These are phyloP conservation scores for Inga laurina DNA, from an alignment of 306 rosid genomes.

Conservation along the genomic window DNA sequence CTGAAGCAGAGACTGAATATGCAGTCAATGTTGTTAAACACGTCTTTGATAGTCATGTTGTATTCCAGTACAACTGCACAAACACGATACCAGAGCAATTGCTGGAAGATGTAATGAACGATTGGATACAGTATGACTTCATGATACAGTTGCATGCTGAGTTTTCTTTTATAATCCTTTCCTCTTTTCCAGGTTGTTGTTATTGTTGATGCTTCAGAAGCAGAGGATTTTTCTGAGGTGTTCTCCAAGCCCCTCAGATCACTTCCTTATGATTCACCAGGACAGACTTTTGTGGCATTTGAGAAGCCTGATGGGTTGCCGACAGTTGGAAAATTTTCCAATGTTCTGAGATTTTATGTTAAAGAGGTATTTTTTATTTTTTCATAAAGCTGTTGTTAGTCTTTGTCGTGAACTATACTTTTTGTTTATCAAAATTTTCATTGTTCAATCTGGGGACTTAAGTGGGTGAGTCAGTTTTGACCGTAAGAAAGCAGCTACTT, in stretches of 20 bases:
- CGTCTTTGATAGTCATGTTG: slow-evolving; percentile 84
- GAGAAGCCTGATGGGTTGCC: slow-evolving; percentile 82
- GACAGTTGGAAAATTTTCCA: slow-evolving; percentile 83
- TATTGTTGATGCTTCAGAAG: slow-evolving; percentile 82
- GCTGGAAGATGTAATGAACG: slow-evolving; percentile 72
- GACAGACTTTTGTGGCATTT: slow-evolving; percentile 90
- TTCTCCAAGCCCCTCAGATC: slow-evolving; percentile 80
- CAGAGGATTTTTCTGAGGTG: slow-evolving; percentile 79
- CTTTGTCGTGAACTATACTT: not conserved
- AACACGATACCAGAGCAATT: slow-evolving; percentile 95
- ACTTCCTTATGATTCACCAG: slow-evolving; percentile 97
- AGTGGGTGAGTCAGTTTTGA: not conserved
- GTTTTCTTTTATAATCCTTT: slow-evolving; percentile 31
- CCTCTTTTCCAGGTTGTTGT: slow-evolving; percentile 69
- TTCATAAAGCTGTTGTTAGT: slow-evolving; percentile 1
- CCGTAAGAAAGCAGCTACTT: not conserved
- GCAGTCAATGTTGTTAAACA: slow-evolving; percentile 95
- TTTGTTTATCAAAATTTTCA: not conserved
- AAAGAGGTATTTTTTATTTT: slow-evolving; percentile 67
- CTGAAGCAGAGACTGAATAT: slow-evolving; percentile 96
- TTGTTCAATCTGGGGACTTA: not conserved
- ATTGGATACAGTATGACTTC: slow-evolving; percentile 23
- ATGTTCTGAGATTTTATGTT: slow-evolving; percentile 72
- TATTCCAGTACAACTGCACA: slow-evolving; percentile 97
- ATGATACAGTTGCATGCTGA: slow-evolving; percentile 6